Evolutionary conservation across 2,329 filamentous ascomycete genomes (phyloP).

Genomic region (Scytalidium sp.): DNA sequence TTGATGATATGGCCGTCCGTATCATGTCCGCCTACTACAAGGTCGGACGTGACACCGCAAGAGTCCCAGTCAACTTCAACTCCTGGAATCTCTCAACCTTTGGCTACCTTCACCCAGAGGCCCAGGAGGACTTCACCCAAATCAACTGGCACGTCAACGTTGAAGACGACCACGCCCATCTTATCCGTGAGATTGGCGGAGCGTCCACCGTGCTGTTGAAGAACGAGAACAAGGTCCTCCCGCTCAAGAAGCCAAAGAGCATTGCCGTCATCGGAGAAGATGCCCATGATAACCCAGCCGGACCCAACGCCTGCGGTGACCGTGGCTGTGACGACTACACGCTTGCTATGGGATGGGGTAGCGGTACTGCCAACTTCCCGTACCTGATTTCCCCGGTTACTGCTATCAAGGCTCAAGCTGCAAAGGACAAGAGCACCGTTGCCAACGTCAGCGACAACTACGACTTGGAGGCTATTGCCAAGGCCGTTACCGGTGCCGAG

Average conservation of each 20-base stretch:
- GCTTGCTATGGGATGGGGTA: conserved; percentile 77
- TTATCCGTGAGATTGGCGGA: conserved; percentile 75
- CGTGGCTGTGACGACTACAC: conserved; percentile 53
- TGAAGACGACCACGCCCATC: conserved; percentile 65
- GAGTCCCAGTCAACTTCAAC: conserved; percentile 70
- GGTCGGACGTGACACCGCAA: conserved; percentile 44
- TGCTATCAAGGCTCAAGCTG: conserved; percentile 62
- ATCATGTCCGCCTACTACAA: conserved; percentile 72
- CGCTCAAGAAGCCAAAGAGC: conserved; percentile 71
- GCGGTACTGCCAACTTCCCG: conserved; percentile 69
- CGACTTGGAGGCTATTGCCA: conserved; percentile 47
- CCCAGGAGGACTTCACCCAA: conserved; percentile 58
- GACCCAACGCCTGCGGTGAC: conserved; percentile 73
- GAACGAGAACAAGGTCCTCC: conserved; percentile 68
- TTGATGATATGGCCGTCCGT: conserved; percentile 90
- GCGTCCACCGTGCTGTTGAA: conserved; percentile 87
- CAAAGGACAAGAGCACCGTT: conserved; percentile 54
- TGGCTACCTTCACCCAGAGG: conserved; percentile 64
- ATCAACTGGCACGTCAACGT: conserved; percentile 85
- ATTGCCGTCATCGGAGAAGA: conserved; percentile 80
- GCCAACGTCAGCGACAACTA: conserved; percentile 68
- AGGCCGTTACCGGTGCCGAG: conserved; percentile 62
- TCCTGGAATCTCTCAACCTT: conserved; percentile 80
- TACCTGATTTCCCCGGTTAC: conserved; percentile 74
- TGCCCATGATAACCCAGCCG: conserved; percentile 69